Evolutionary conservation across 2,329 filamentous ascomycete genomes (phyloP).

Genomic region (Neopestalotiopsis clavispora): DNA sequence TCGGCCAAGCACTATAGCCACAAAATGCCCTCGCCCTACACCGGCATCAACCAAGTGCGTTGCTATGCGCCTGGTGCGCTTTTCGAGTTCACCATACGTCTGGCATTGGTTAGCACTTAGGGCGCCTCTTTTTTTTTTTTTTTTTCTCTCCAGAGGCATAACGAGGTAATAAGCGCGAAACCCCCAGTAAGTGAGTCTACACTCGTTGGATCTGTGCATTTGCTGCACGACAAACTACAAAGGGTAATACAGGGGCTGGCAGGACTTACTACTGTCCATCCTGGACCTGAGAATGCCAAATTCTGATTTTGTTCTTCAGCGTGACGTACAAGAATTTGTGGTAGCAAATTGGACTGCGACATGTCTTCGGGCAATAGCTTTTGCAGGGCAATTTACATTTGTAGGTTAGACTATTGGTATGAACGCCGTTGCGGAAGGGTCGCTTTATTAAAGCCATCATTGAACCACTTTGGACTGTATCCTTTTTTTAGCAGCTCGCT

Average conservation of each 20-base stretch:
- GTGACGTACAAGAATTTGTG: conserved; percentile 7
- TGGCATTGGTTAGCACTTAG: not conserved
- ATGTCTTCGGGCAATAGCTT: not conserved
- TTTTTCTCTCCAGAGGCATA: not conserved
- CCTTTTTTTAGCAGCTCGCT: no score
- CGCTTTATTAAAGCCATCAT: no score
- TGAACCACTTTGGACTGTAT: no score
- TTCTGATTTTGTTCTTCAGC: not conserved
- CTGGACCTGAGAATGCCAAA: conserved; percentile 10
- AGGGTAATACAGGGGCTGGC: no score
- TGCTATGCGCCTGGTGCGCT: conserved; percentile 7
- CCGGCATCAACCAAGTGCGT: not conserved
- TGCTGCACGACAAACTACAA: no score
- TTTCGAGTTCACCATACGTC: conserved; percentile 8
- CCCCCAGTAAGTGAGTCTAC: no score
- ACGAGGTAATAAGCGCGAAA: no score
- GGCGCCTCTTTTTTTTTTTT: no score
- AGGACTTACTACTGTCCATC: conserved; percentile 6
- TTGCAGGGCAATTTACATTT: no score
- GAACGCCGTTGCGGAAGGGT: no score
- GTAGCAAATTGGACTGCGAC: conserved; percentile 2
- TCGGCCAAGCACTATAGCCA: conserved; percentile 8
- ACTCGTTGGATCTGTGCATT: no score
- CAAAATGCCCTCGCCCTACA: conserved; percentile 4
- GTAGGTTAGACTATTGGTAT: no score